Evolutionary conservation across 441 rosid genomes (phyloP).

Genomic region (Adansonia grandidieri): DNA sequence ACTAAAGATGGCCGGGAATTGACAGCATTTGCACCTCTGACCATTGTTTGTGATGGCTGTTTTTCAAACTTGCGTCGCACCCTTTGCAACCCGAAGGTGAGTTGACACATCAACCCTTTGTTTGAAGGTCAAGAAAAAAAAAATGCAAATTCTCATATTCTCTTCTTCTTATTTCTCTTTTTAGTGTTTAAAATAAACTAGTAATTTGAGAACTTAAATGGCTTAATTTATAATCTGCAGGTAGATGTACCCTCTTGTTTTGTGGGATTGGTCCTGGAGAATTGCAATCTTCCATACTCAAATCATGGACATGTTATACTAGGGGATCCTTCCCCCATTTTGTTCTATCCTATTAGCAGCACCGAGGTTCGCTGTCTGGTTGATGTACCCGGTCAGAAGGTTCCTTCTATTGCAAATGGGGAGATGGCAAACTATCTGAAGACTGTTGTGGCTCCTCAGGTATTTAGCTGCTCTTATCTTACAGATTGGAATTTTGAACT

Average conservation of each 20-base stretch:
- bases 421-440: slow-evolving; percentile 30
- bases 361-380: slow-evolving; percentile 29
- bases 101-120: neutral
- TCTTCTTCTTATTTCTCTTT: neutral
- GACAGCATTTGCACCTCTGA: slow-evolving; percentile 26
- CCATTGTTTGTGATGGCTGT: slow-evolving; percentile 30
- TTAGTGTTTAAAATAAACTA: neutral
- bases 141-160: neutral
- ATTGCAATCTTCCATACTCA: slow-evolving; percentile 23
- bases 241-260: slow-evolving; percentile 31
- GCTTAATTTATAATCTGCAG: slow-evolving; percentile 7
- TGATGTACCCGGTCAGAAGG: slow-evolving; percentile 31
- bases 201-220: neutral
- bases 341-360: slow-evolving; percentile 33
- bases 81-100: slow-evolving; percentile 29
- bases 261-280: slow-evolving; percentile 29
- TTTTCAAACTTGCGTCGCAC: slow-evolving; percentile 30
- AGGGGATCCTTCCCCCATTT: slow-evolving; percentile 30
- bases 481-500: neutral
- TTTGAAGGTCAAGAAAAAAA: neutral
- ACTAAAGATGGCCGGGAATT: slow-evolving; percentile 27
- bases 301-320: slow-evolving; percentile 30
- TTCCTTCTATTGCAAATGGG: slow-evolving; percentile 29
- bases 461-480: neutral
- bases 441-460: slow-evolving; percentile 25